Evolutionary conservation across 139 green algal species (phyloP), one percentile per base, ranked within the genome.

Genomic region (Coelastrella sp.): DNA sequence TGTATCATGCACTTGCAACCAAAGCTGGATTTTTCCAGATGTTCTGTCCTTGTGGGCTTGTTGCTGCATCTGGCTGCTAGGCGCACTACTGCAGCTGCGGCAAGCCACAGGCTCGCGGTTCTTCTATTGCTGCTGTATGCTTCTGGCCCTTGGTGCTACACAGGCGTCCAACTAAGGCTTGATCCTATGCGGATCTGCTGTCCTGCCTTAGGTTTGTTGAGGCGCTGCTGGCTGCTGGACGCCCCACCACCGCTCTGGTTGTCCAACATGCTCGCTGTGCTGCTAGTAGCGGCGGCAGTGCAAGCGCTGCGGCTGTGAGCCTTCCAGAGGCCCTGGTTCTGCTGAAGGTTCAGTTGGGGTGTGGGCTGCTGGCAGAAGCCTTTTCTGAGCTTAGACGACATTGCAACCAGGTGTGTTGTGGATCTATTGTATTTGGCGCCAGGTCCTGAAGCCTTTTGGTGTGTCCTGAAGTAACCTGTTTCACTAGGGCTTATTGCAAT

Each of bases 361-460:
- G 86, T 57, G 75, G 74, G 14, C 75, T 90, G 86, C 86, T 90
- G 75, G 64, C 86, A 78, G 86, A 90, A 71, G 74, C 86, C 3
- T 76, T 90, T 13, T 85, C 75, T 56, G 58, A 83, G 16, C 75
- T 90, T 3, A 22, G 74, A 4, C 20, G 75, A 20, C 74, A 90
- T 68, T 85, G 61, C 74, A 90, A 17, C 58, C 66, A 88, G 65
- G 66, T 88, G 8, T 7, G n/a, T n/a, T n/a, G n/a, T n/a, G n/a
- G n/a, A n/a, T n/a, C n/a, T n/a, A n/a, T n/a, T n/a, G n/a, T n/a
- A n/a, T n/a, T n/a, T n/a, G n/a, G n/a, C n/a, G n/a, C n/a, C n/a
- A n/a, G n/a, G n/a, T n/a, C n/a, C n/a, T n/a, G n/a, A n/a, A n/a
- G n/a, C n/a, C 32, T 47, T 47, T 47, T 47, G 32, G 32, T 47